Evolutionary conservation across 164 flowering plant species (phyloP).

Genomic region (Umbilicus rupestris): DNA sequence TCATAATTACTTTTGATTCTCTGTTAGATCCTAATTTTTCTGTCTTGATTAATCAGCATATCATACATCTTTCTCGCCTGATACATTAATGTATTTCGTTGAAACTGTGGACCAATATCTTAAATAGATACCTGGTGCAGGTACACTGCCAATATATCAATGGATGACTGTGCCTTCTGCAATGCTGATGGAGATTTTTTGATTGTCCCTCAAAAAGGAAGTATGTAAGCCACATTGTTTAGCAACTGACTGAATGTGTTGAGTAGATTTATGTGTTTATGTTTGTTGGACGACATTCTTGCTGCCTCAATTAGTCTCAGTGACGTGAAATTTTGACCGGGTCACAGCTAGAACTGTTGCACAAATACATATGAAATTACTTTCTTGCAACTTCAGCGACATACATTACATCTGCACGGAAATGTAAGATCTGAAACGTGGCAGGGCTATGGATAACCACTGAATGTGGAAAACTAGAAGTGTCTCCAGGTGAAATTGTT

Average conservation of each 20-base stretch:
- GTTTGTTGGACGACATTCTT: background rate
- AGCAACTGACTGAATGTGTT: background rate
- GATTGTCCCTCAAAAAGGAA: slow-evolving; percentile 90
- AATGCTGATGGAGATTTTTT: slow-evolving; percentile 97
- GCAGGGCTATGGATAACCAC: slow-evolving; percentile 81
- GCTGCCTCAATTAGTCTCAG: background rate
- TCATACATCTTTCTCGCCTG: background rate
- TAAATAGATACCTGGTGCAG: slow-evolving; percentile 27
- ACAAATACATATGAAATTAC: background rate
- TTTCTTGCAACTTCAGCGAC: background rate
- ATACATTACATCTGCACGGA: background rate
- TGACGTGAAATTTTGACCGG: too few species aligned
- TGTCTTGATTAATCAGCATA: background rate
- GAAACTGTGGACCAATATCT: background rate
- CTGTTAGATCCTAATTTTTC: background rate
- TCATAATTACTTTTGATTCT: slow-evolving; percentile 8
- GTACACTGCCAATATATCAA: slow-evolving; percentile 87
- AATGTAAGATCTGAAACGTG: slow-evolving; percentile 1
- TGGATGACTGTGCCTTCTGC: slow-evolving; percentile 85
- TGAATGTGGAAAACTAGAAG: slow-evolving; percentile 76
- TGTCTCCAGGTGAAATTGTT: slow-evolving; percentile 79
- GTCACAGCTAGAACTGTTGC: background rate
- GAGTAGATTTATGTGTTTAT: background rate
- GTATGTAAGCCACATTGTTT: slow-evolving; percentile 34
- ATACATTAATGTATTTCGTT: background rate